phyloP scores from a whole-genome alignment of 176 grass and related monocot genomes.

The Ampelocalamus luodianensis region DNA sequence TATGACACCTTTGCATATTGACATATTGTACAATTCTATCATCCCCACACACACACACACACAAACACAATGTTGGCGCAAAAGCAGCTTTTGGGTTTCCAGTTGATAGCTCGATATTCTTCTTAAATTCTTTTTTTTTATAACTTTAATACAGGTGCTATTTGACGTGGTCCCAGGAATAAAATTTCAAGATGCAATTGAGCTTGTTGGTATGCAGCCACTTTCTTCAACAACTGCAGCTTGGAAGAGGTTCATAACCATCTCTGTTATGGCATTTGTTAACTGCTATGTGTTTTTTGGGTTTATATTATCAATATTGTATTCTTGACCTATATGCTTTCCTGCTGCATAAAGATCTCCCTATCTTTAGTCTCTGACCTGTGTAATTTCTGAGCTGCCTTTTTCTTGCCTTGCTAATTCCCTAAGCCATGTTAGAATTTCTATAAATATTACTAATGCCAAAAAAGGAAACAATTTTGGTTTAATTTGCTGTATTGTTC shows the following conservation, averaged over 20 bases:
- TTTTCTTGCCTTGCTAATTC: conserved; percentile 15
- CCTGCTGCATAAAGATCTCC: conserved; percentile 32
- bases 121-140: conserved; percentile 12
- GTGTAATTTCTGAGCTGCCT: not conserved
- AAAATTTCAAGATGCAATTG: conserved; percentile 84
- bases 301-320: conserved; percentile 1
- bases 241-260: conserved; percentile 75
- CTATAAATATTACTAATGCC: conserved; percentile 13
- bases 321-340: conserved; percentile 20
- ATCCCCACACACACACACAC: no score
- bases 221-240: conserved; percentile 68
- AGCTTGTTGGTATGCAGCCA: conserved; percentile 86
- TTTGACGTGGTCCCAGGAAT: conserved; percentile 90
- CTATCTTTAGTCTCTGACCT: conserved; percentile 17
- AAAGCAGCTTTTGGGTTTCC: conserved; percentile 13
- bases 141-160: conserved; percentile 60
- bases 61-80: no score
- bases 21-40: conserved; percentile 7
- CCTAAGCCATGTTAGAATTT: conserved; percentile 7
- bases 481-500: not conserved
- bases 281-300: not conserved
- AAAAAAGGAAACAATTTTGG: not conserved
- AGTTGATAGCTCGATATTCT: conserved; percentile 7
- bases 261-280: conserved; percentile 26
- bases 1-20: conserved; percentile 28